Conservation (phyloP, 2,329 filamentous ascomycete species). For the Fusarium udum region DNA sequence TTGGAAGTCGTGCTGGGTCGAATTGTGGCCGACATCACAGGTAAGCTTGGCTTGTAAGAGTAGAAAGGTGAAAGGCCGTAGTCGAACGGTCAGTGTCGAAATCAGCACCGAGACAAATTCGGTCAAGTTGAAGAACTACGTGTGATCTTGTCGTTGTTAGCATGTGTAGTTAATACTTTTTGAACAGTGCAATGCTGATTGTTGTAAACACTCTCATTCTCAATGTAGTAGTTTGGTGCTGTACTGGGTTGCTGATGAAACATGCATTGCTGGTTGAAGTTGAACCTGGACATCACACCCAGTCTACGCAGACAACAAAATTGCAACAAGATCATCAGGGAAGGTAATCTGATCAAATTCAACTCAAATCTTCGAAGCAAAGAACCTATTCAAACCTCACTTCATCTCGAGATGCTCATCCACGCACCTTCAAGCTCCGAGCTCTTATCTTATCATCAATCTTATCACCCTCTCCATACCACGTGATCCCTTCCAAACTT, state of each 20-base stretch:
- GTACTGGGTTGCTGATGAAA: background rate
- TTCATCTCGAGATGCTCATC: background rate
- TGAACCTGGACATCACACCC: background rate
- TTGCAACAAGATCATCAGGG: fast-evolving
- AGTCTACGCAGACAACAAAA: background rate
- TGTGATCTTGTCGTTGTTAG: background rate
- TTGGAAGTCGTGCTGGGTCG: background rate
- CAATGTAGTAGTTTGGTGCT: background rate
- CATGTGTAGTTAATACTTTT: background rate
- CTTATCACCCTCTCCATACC: background rate
- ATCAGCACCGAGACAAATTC: fast-evolving
- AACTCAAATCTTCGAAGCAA: background rate
- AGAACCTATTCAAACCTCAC: background rate
- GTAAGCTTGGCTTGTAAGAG: background rate
- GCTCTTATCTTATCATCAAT: slow-evolving; percentile 14
- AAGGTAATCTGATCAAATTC: fast-evolving
- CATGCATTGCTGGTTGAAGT: background rate
- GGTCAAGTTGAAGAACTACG: background rate
- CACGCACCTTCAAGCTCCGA: background rate
- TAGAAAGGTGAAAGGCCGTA: background rate
- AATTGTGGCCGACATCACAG: slow-evolving; percentile 3
- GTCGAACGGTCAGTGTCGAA: background rate
- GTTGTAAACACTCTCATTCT: background rate
- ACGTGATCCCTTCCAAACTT: slow-evolving; percentile 42
- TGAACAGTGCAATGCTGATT: background rate